Evolutionary conservation across 2,329 filamentous ascomycete genomes (phyloP), one percentile per base, ranked within the genome.

Genomic region (Colletotrichum sp.): DNA sequence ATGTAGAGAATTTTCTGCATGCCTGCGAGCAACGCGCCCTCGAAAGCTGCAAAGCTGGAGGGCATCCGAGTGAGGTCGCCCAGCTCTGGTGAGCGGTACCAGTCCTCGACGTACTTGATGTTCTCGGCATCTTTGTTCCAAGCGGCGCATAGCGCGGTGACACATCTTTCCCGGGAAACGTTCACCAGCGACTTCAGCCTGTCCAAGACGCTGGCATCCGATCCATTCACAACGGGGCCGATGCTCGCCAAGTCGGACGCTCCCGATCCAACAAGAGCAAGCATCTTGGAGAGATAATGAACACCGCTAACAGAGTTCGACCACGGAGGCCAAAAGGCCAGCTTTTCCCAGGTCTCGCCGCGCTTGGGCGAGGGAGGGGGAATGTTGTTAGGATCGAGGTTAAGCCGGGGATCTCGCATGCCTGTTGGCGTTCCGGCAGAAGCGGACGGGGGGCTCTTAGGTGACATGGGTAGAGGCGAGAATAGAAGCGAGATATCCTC

Each of bases 1-100:
- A 99, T 93, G 83, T 98, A 99, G 32, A 98, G 89, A 70, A 98
- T 97, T 86, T 96, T 98, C 84, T 99, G 97, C 92, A 98, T 94
- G 70, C 96, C 96, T 2, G 89, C 89, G 25, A 99, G 88, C 15
- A 99, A 88, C 8, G 94, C 91, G 70, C 93, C 94, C 81, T 98
- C 96, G 81, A 98, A 98, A 1, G 94, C 91, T 18, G 95, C 89
- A 84, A 99, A 98, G 70, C 94, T 93, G 3, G 92, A 90, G 0
- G 97, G 97, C 93, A 99, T 96, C 78, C 94, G 94, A 1, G 97
- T 99, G 62, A 98, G 90, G 81, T 98, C 96, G 71, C 94, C 93
- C 70, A 94, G 91, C 75, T 98, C 96, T 0, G 92, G 88, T 28
- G 95, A 93, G 30, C 96, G 91, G 74, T 94, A 94, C 97, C 97